These are phyloP conservation scores for Wickerhamomyces tratensis DNA, from an alignment of 805 yeast species.

Conservation along the genomic window DNA sequence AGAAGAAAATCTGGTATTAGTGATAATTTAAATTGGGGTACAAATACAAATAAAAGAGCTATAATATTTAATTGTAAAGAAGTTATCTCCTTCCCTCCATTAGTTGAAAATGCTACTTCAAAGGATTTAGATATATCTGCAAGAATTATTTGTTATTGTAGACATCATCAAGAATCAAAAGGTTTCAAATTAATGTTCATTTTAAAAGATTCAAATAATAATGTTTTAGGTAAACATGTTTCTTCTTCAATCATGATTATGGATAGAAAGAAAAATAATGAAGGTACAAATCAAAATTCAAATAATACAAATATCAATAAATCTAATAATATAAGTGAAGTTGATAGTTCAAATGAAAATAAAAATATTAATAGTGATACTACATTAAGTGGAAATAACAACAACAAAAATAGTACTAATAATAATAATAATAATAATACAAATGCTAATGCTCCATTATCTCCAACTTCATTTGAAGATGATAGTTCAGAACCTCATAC, in stretches of 20 bases:
- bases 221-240: slow-evolving; percentile 60
- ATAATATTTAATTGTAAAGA: slow-evolving; percentile 89
- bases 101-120: slow-evolving; percentile 20
- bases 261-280: slow-evolving; percentile 63
- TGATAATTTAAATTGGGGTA: slow-evolving; percentile 72
- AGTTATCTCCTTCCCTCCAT: slow-evolving; percentile 63
- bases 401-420: too few relatives aligned
- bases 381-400: slow-evolving; percentile 1
- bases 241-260: slow-evolving; percentile 81
- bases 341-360: slow-evolving; percentile 3
- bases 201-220: slow-evolving; percentile 49
- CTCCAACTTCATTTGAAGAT: slow-evolving; percentile 56
- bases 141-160: slow-evolving; percentile 89
- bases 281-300: slow-evolving; percentile 6
- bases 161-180: slow-evolving; percentile 84
- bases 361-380: background rate
- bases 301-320: slow-evolving; percentile 10
- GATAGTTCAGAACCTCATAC: slow-evolving; percentile 45
- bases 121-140: slow-evolving; percentile 42
- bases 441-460: slow-evolving; percentile 27
- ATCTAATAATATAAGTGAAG: slow-evolving; percentile 8
- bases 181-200: slow-evolving; percentile 75
- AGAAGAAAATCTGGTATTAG: slow-evolving; percentile 78
- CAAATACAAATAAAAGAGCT: slow-evolving; percentile 67
- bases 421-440: background rate